Percentiles rank a stretch among this genome's conserved stretches.
Conservation (phyloP, 2,329 filamentous ascomycete species). For the Penicillium vulpinum region DNA sequence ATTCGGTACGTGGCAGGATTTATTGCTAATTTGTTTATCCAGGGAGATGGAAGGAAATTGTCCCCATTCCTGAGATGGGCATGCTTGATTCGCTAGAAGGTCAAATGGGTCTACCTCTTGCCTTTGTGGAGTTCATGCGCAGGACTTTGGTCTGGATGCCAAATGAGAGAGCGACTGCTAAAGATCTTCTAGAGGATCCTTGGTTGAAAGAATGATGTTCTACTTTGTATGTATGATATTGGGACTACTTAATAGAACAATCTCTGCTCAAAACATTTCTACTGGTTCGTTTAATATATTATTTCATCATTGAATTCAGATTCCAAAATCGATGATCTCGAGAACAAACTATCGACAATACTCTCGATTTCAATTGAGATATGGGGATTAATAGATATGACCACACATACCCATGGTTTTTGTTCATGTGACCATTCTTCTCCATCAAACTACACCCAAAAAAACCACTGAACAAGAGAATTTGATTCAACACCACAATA, state of each 20-base stretch:
- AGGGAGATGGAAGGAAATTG: slow-evolving; percentile 32
- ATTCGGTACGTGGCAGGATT: neutral
- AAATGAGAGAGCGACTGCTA: slow-evolving; percentile 37
- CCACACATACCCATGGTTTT: neutral
- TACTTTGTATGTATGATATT: neutral
- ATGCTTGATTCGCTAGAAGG: slow-evolving; percentile 23
- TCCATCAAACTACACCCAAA: too few species aligned
- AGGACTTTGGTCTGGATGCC: slow-evolving; percentile 40
- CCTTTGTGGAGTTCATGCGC: slow-evolving; percentile 38
- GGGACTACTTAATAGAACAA: neutral
- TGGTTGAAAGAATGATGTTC: slow-evolving; percentile 27
- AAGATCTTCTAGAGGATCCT: slow-evolving; percentile 37
- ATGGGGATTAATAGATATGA: too few species aligned
- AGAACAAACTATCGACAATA: neutral
- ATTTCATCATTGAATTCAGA: neutral
- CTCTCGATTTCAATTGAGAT: neutral
- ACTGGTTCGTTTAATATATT: neutral
- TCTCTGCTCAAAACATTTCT: neutral
- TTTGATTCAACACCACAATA: neutral
- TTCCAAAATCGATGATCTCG: neutral
- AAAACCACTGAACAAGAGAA: neutral
- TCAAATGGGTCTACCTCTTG: slow-evolving; percentile 19
- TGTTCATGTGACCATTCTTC: neutral
- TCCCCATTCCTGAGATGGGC: slow-evolving; percentile 27
- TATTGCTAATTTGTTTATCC: neutral